Percentiles rank a stretch among this genome's conserved stretches.
Evolutionary conservation across 2,329 filamentous ascomycete species (phyloP).

Genomic region (Fusarium burgessii): DNA sequence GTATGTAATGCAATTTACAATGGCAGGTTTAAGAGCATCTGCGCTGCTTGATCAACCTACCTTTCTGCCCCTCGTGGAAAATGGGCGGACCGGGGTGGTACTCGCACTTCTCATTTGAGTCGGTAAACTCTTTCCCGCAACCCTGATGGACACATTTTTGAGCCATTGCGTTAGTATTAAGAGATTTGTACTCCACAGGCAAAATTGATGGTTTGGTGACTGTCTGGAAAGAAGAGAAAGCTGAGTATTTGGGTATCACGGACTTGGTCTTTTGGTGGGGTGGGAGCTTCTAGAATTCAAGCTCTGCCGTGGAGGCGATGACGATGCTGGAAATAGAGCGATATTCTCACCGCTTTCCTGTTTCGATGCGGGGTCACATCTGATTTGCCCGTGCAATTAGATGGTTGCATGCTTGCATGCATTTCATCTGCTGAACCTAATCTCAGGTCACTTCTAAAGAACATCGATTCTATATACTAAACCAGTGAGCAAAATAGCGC

Average conservation of each 20-base stretch:
- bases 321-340: slow-evolving; percentile 41
- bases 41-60: slow-evolving; percentile 60
- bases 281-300: slow-evolving; percentile 58
- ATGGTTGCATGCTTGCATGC: slow-evolving; percentile 1
- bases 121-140: slow-evolving; percentile 88
- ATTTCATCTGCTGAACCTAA: neutral
- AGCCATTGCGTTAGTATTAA: slow-evolving; percentile 62
- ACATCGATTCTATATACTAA: neutral
- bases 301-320: slow-evolving; percentile 38
- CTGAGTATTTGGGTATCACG: slow-evolving; percentile 20
- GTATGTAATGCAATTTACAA: neutral
- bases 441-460: slow-evolving; percentile 30
- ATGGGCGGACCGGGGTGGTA: slow-evolving; percentile 95
- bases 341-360: slow-evolving; percentile 52
- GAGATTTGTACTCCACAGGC: slow-evolving; percentile 4
- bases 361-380: slow-evolving; percentile 48
- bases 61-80: slow-evolving; percentile 99
- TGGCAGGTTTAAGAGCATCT: neutral
- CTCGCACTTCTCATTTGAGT: slow-evolving; percentile 83
- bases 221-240: slow-evolving; percentile 3
- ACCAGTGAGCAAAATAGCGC: neutral
- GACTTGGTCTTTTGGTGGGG: slow-evolving; percentile 44
- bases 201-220: slow-evolving; percentile 10
- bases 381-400: slow-evolving; percentile 17
- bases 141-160: slow-evolving; percentile 96